phyloP scores from a whole-genome alignment of 2,329 filamentous ascomycete species.

The Fusarium irregulare region DNA sequence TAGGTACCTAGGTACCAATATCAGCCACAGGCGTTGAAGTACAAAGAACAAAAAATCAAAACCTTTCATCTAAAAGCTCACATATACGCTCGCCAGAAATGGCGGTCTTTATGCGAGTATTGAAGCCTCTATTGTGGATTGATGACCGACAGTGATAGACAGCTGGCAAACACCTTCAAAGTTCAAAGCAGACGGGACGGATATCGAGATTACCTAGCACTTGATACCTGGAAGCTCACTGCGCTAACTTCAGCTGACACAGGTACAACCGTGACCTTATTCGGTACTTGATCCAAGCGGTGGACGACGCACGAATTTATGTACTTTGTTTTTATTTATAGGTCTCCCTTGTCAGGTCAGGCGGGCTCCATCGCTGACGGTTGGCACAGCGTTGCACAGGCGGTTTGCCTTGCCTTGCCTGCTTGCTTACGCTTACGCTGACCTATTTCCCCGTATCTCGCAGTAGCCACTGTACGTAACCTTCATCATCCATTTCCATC shows the following conservation, averaged over 20 bases:
- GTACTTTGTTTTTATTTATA: background rate
- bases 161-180: background rate
- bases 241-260: background rate
- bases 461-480: constrained; percentile 7
- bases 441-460: constrained; percentile 15
- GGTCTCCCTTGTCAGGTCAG: background rate
- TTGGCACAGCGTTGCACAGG: background rate
- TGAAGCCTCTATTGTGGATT: background rate
- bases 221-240: background rate
- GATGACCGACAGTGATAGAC: background rate
- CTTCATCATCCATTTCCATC: constrained; percentile 35
- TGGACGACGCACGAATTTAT: accelerated
- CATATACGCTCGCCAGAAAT: background rate
- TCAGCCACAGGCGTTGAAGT: background rate
- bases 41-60: background rate
- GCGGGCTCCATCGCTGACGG: constrained; percentile 38
- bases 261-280: background rate
- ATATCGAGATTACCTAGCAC: background rate
- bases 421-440: constrained; percentile 21
- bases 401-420: constrained; percentile 8
- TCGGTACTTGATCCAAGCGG: background rate
- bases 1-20: background rate
- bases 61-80: background rate
- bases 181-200: background rate
- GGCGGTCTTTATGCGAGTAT: background rate